These are phyloP conservation scores for Scenedesmus sp. DNA, from an alignment of 163 green algal genomes.

Conservation along the genomic window DNA sequence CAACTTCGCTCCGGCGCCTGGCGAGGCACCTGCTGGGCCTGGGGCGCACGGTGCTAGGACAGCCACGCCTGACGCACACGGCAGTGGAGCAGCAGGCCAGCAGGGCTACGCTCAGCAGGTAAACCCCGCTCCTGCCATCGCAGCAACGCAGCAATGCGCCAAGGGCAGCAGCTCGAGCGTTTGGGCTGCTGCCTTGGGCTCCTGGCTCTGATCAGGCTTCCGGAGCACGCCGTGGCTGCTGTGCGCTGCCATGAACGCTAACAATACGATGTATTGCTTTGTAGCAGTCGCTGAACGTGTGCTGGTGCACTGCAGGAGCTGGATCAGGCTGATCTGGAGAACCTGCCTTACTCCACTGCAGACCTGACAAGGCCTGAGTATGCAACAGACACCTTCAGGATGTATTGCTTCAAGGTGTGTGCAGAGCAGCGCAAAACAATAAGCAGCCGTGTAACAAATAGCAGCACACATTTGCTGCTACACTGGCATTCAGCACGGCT, in stretches of 20 bases:
- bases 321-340: slow-evolving; percentile 35
- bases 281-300: neutral
- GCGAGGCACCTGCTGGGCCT: neutral
- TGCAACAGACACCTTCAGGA: slow-evolving; percentile 87
- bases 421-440: neutral
- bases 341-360: slow-evolving; percentile 33
- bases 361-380: slow-evolving; percentile 88
- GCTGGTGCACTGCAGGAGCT: slow-evolving; percentile 8
- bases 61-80: neutral
- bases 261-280: too few relatives aligned
- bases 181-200: neutral
- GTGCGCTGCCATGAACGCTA: neutral
- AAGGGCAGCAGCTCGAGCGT: neutral
- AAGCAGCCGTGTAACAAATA: neutral
- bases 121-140: neutral
- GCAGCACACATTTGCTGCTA: too few relatives aligned
- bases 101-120: slow-evolving; percentile 20
- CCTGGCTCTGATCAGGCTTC: neutral
- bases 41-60: neutral
- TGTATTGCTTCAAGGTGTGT: slow-evolving; percentile 89
- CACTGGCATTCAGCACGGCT: neutral
- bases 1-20: slow-evolving; percentile 24
- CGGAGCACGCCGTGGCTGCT: neutral
- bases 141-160: neutral
- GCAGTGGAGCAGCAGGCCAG: neutral